Percentiles rank a stretch among this genome's conserved stretches.
phyloP scores from a whole-genome alignment of 345 rosid species.

The Cardamine occulta region DNA sequence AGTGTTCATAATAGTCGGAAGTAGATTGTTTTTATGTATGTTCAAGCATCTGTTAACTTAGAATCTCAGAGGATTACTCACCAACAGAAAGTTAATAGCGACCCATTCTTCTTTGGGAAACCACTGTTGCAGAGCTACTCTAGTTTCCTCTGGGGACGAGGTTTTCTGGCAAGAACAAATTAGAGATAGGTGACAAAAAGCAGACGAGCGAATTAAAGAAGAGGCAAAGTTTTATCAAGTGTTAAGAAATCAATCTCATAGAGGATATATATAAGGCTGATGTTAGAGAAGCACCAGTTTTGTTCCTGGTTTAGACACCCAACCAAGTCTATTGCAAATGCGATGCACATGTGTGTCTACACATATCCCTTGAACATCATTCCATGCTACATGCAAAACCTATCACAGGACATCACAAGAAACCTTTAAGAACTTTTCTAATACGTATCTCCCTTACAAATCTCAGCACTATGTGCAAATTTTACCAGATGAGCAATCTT shows the following conservation, averaged over 20 bases:
- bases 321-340: constrained; percentile 90
- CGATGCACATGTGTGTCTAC: constrained; percentile 98
- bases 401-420: constrained; percentile 43
- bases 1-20: background rate
- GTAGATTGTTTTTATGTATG: background rate
- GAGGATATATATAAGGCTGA: background rate
- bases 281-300: constrained; percentile 55
- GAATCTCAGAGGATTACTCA: constrained; percentile 37
- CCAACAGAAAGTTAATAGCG: constrained; percentile 91
- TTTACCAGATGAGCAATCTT: constrained; percentile 70
- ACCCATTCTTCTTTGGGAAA: constrained; percentile 96
- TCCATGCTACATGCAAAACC: constrained; percentile 94
- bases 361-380: constrained; percentile 88
- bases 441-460: background rate
- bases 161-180: constrained; percentile 56
- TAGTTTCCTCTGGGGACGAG: constrained; percentile 83
- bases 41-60: constrained; percentile 2
- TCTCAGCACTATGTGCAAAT: background rate
- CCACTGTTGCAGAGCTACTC: constrained; percentile 84
- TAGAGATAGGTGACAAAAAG: constrained; percentile 24
- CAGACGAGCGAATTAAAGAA: constrained; percentile 1
- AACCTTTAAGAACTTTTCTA: background rate
- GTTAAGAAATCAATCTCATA: background rate
- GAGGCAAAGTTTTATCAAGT: background rate
- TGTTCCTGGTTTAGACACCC: constrained; percentile 77